Base-by-base conservation (phyloP, 2,329 filamentous ascomycete species). In the Fusarium aywerte region DNA sequence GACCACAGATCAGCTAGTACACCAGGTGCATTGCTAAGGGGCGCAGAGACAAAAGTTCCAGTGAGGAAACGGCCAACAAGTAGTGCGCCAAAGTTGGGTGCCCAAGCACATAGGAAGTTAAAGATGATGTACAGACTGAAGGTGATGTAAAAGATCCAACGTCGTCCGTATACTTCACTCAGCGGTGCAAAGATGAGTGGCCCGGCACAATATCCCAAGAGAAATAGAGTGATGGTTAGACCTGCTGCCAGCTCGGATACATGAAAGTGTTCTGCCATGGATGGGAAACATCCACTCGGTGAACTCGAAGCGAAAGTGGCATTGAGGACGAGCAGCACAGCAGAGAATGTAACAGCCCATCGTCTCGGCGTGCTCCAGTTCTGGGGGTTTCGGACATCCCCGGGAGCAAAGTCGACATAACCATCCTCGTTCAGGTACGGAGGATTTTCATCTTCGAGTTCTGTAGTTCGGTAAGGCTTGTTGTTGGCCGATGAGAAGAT, bases 21-120 rank as follows among this genome's bases (percentile, higher is more conserved):
- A 11, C 92, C 92, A 43, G 91, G 92, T 7, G 93, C 90, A 1
- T 94, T 83, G 0, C 91, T 93, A 88, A 94, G 92, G 2, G 92
- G 91, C 0, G 92, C 91, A 23, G 89, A 92, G 74, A 93, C 93
- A 11, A 90, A 90, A 53, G 93, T 91, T 43, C 91, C 92, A 62
- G 92, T 91, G 56, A 95, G 90, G 32, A 88, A 82, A 58, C 92
- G 86, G 70, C 89, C 91, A n/a, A 91, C 88, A 5, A 95, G 80
- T 4, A 95, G 84, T 0, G 91, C 93, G 18, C 78, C 84, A 23
- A 93, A 91, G 68, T 92, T 94, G 67, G 88, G 82, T 3, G 91
- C 82, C 0, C 93, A 85, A 2, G 91, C 91, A 65, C 90, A 91
- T 1, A 91, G 90, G 57, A 94, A 90, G 64, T 92, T 85, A 76